A percentile compares a stretch with the other conserved stretches of the same genome.
These are phyloP conservation scores for Polytrichum commune DNA, from an alignment of 225 moss, liverwort and hornwort genomes.

Conservation along the genomic window DNA sequence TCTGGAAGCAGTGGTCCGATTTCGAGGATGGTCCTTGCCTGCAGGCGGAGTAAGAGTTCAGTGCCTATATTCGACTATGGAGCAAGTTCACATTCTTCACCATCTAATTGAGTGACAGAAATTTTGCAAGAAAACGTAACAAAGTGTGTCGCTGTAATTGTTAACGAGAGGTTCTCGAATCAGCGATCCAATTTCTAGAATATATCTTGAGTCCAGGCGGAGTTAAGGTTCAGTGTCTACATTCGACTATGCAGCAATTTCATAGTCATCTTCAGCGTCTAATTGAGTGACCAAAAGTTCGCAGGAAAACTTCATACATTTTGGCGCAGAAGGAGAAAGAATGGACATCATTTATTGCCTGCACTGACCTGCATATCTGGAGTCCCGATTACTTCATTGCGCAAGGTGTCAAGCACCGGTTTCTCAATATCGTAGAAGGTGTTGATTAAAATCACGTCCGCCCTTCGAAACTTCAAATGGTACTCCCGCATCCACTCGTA, in stretches of 20 bases:
- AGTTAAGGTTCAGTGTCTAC: not conserved
- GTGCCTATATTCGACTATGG: no score
- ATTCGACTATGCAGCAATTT: not conserved
- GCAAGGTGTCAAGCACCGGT: constrained; percentile 27
- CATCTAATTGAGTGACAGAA: no score
- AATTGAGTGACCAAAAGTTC: not conserved
- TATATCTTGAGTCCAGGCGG: constrained; percentile 5
- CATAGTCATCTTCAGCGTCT: not conserved
- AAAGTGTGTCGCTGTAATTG: not conserved
- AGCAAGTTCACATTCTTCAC: no score
- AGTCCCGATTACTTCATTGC: constrained; percentile 20
- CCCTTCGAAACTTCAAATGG: not conserved
- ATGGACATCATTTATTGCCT: not conserved
- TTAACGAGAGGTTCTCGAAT: constrained; percentile 20
- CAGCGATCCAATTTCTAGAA: constrained; percentile 40
- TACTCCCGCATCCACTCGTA: not conserved
- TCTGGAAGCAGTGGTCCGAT: constrained; percentile 47
- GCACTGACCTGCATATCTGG: constrained; percentile 22
- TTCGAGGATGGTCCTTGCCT: constrained; percentile 22
- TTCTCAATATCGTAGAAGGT: constrained; percentile 38
- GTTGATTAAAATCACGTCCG: constrained; percentile 34
- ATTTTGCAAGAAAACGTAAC: no score
- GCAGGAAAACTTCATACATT: not conserved
- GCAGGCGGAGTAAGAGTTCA: not conserved
- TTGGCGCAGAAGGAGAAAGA: not conserved